phyloP scores from a whole-genome alignment of 2,329 filamentous ascomycete genomes.

The Calycina marina region DNA sequence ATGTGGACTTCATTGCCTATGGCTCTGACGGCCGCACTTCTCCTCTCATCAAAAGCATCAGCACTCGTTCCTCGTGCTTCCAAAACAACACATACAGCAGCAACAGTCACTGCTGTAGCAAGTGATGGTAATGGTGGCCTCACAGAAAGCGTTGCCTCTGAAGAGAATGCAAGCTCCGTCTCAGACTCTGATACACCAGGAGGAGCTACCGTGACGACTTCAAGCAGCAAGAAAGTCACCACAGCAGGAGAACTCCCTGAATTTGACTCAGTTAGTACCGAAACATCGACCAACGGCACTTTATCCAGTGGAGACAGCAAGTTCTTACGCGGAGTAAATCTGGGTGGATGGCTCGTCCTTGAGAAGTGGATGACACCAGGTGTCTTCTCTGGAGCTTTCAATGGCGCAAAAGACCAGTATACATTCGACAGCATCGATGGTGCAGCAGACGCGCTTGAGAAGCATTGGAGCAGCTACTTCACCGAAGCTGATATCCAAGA shows the following conservation, averaged over 20 bases:
- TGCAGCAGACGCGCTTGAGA: conserved; percentile 20
- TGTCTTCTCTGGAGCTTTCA: conserved; percentile 20
- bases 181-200: not conserved
- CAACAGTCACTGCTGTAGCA: conserved; percentile 1
- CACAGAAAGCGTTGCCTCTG: not conserved
- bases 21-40: conserved; percentile 11
- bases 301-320: conserved; percentile 4
- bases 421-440: conserved; percentile 23
- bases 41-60: conserved; percentile 7
- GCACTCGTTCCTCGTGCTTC: conserved; percentile 1
- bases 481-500: conserved; percentile 22
- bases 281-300: not conserved
- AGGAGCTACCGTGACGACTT: not conserved
- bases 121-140: not conserved
- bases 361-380: conserved; percentile 29
- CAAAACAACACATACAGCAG: not conserved
- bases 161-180: not conserved
- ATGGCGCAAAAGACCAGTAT: conserved; percentile 24
- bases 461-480: conserved; percentile 8
- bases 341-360: conserved; percentile 23
- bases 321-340: conserved; percentile 25
- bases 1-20: conserved; percentile 12
- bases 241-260: not conserved
- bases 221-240: not conserved
- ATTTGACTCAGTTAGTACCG: not conserved